Base-by-base conservation (phyloP, 2,329 filamentous ascomycete genomes). In the Leptodontidium sp. region DNA sequence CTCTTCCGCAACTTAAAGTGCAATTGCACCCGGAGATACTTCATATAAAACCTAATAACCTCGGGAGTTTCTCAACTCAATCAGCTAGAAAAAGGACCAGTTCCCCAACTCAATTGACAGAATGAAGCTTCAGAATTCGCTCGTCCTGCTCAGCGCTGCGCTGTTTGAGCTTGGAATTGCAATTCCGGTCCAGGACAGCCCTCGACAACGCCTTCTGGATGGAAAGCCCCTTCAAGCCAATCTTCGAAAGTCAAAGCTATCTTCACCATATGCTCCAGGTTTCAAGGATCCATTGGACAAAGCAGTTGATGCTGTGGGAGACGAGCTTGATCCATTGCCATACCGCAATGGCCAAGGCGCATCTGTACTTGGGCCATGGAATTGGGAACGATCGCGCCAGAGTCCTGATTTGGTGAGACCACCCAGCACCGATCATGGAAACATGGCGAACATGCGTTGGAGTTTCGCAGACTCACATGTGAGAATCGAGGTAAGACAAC, bases 371-470 rank as follows among this genome's bases (percentile, higher is more conserved):
- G 91, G 91, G 0, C 91, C 91, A 0, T 89, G 89, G 79, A 93
- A 93, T 78, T 83, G 81, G 70, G 87, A 87, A 57, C 87, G 91
- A n/a, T 88, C 91, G 62, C 85, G 88, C 58, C 89, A 93, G 81
- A 90, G 87, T 77, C 91, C 91, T 0, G 91, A 93, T 78, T 80
- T 92, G 43, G 83, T 93, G 58, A 86, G 91, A 29, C 91, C 91
- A 21, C 91, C 91, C 0, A 88, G 86, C 77, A 93, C 91, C 9
- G 91, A 93, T 75, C 86, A 88, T 78, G 91, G 91, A 50, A 88
- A 87, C 73, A 82, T 93, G 78, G 81, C 86, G 64, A 93, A 92
- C 78, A 88, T 93, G 88, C 84, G 89, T 66, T 93, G 91, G 91
- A 88, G 87, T 70, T 90, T 90, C 74, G 86, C 86, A 1, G 88